A percentile compares a stretch with the other conserved stretches of the same genome.
phyloP scores from a whole-genome alignment of 2,329 filamentous ascomycete genomes.

The Daldinia sp. region DNA sequence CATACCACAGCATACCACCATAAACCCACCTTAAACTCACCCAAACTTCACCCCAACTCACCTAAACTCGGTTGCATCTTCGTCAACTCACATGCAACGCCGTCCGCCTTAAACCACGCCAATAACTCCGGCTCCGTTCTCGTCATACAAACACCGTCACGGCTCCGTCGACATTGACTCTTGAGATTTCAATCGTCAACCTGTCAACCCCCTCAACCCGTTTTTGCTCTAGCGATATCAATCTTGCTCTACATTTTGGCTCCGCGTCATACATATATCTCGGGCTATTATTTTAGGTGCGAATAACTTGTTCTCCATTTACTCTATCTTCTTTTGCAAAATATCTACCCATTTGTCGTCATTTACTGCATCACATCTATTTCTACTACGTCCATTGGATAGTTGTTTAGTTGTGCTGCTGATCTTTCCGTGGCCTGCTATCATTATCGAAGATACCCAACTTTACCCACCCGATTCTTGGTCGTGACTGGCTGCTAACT shows the following conservation, averaged over 20 bases:
- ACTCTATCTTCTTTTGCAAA: neutral
- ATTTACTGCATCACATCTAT: neutral
- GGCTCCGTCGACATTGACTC: neutral
- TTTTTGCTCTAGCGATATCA: neutral
- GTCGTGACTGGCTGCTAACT: slow-evolving; percentile 8
- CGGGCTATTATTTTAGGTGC: slow-evolving; percentile 3
- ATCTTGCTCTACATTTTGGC: neutral
- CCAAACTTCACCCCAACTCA: neutral
- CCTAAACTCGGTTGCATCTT: slow-evolving; percentile 4
- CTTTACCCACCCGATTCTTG: slow-evolving; percentile 2
- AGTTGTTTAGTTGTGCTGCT: neutral
- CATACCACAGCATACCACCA: neutral
- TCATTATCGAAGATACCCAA: slow-evolving; percentile 12
- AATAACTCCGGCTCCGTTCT: neutral
- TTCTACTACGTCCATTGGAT: neutral
- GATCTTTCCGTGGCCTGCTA: neutral
- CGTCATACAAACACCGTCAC: neutral
- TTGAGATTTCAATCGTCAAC: neutral
- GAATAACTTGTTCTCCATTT: neutral
- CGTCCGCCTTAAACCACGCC: neutral
- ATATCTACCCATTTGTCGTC: neutral
- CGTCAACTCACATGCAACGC: slow-evolving; percentile 3
- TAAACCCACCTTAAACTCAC: neutral
- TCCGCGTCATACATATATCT: neutral
- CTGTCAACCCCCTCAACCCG: no score